phyloP scores from a whole-genome alignment of 2,329 filamentous ascomycete genomes.

The Phoma herbarum region DNA sequence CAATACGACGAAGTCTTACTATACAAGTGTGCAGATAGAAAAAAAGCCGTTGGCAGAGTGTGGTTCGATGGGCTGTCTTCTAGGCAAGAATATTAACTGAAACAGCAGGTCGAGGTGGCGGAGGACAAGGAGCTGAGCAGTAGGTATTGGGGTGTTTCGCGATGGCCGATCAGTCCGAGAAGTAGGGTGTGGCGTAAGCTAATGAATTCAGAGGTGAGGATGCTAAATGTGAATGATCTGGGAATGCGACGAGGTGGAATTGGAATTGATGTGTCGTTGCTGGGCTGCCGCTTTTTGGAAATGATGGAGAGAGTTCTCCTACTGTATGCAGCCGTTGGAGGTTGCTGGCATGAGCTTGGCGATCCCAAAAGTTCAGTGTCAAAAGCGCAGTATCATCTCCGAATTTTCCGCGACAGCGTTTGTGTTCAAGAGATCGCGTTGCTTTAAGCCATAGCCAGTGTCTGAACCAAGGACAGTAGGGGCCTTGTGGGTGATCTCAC shows the following conservation, averaged over 20 bases:
- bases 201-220: constrained; percentile 30
- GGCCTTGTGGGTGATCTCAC: neutral
- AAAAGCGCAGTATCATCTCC: neutral
- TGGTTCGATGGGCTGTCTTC: neutral
- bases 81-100: neutral
- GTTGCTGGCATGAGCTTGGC: neutral
- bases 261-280: constrained; percentile 41
- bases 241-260: constrained; percentile 37
- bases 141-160: constrained; percentile 34
- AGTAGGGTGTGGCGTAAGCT: constrained; percentile 33
- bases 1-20: constrained; percentile 40
- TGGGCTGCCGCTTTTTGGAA: constrained; percentile 34
- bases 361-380: neutral
- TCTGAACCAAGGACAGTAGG: neutral
- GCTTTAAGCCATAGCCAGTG: neutral
- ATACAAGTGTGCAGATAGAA: constrained; percentile 36
- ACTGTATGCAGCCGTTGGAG: neutral
- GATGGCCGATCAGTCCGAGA: constrained; percentile 37
- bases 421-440: neutral
- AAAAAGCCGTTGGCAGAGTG: constrained; percentile 30
- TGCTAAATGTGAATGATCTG: constrained; percentile 38
- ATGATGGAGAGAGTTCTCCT: constrained; percentile 19
- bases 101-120: neutral
- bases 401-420: neutral
- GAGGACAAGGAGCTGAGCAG: constrained; percentile 19